Evolutionary conservation across 768 basidiomycete species (phyloP), one percentile per base, ranked within the genome.

Genomic region (Filobasidium wieringae): DNA sequence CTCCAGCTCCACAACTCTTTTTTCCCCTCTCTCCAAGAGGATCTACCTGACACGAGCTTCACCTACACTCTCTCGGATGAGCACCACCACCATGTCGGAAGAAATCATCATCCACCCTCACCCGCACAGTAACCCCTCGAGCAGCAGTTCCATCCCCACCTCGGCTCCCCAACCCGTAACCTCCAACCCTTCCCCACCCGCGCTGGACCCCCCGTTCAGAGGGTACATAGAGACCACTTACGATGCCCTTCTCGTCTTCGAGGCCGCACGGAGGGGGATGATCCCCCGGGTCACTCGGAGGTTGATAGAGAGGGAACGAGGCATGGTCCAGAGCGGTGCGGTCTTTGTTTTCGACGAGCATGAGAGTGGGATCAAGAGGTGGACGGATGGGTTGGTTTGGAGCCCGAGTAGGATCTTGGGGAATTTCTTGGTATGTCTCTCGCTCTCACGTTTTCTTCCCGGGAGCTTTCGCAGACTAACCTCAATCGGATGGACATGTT

Each of bases 331-430:
- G 17, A 87, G 85, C 6, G 92, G 92, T 57, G 87, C 86, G 7
- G 89, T 97, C 11, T 97, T 96, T 67, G 92, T 95, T 63, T 97
- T 95, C 69, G 89, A 97, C 73, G 92, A 95, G 77, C 86, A 89
- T 67, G 90, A 93, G 76, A 89, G 87, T 68, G 90, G 91, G 27
- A 97, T 97, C 77, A 93, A 92, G 77, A 81, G 92, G 41, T 95
- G 91, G 72, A 97, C 92, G 1, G 92, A 97, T 75, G 90, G 91
- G n/a, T 84, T 87, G 71, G 86, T 86, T 71, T 95, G 92, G 92
- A 87, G 85, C 64, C 92, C 92, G 0, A 86, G 84, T 63, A 79
- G 92, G 58, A 95, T 95, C 63, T 77, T 95, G 58, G 88, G 88
- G 66, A 96, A 96, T 73, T 97, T 95, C 70, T 78, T 97, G 66